phyloP scores from a whole-genome alignment of 441 rosid genomes.

The Adansonia gregorii region DNA sequence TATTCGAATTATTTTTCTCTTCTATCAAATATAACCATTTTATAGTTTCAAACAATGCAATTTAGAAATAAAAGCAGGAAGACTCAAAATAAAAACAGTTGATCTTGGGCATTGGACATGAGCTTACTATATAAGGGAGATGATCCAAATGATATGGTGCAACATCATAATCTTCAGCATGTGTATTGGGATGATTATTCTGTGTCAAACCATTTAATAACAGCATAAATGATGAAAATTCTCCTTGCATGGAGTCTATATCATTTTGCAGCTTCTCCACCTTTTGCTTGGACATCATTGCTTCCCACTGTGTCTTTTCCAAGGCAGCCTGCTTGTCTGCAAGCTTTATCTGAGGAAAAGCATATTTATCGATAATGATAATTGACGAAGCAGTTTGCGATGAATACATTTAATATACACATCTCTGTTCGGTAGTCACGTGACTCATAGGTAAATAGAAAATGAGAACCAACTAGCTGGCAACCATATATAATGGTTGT shows the following conservation, averaged over 20 bases:
- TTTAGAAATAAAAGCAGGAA: neutral
- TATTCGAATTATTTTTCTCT: neutral
- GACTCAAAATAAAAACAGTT: neutral
- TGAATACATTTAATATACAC: neutral
- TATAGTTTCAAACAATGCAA: neutral
- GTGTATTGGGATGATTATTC: conserved; percentile 38
- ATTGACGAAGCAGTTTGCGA: neutral
- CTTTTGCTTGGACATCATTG: conserved; percentile 61
- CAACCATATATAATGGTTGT: neutral
- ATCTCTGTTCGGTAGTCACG: neutral
- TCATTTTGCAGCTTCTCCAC: conserved; percentile 75
- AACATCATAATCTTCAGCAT: conserved; percentile 55
- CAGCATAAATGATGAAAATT: conserved; percentile 54
- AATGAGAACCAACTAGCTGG: neutral
- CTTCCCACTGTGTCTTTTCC: conserved; percentile 91
- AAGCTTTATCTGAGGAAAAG: conserved; percentile 65
- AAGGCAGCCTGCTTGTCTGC: conserved; percentile 95
- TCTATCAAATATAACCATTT: neutral
- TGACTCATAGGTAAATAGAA: neutral
- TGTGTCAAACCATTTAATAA: conserved; percentile 65
- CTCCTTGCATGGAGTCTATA: conserved; percentile 59
- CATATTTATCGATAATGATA: neutral
- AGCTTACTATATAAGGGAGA: conserved; percentile 66
- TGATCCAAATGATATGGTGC: conserved; percentile 52
- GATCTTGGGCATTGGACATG: neutral